These are phyloP conservation scores for Citrullus colocynthis DNA, from an alignment of 306 rosid genomes.

Conservation along the genomic window DNA sequence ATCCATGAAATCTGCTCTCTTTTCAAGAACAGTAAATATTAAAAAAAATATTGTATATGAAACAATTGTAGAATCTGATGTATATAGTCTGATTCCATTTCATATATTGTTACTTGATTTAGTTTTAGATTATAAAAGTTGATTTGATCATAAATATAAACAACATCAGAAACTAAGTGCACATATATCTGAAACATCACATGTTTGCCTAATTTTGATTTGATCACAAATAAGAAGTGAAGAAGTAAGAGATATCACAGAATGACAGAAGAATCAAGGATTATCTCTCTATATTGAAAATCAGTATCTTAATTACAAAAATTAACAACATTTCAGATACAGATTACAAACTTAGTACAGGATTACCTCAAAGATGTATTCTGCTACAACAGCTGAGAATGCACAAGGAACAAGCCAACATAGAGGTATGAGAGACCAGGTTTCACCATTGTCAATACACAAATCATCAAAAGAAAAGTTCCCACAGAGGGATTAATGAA, in stretches of 20 bases:
- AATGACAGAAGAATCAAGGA: not conserved
- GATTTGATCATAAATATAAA: not conserved
- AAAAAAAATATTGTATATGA: too few relatives aligned
- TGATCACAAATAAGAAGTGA: not conserved
- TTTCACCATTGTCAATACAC: conserved; percentile 5
- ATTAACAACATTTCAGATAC: conserved; percentile 6
- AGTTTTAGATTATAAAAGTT: not conserved
- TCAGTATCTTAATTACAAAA: conserved; percentile 12
- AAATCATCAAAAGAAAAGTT: conserved; percentile 27
- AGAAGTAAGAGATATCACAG: not conserved
- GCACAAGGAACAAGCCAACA: conserved; percentile 1
- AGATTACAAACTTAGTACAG: not conserved
- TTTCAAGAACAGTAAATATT: too few relatives aligned
- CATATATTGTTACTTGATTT: not conserved
- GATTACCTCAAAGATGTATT: not conserved
- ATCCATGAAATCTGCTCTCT: too few relatives aligned
- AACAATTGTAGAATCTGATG: too few relatives aligned
- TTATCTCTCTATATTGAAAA: conserved; percentile 6
- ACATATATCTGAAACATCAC: not conserved
- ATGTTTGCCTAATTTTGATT: not conserved
- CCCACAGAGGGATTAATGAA: conserved; percentile 14
- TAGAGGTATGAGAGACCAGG: not conserved
- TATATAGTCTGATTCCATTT: too few relatives aligned
- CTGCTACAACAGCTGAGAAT: not conserved
- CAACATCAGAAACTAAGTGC: not conserved